phyloP scores from a whole-genome alignment of 805 yeast species.

The Teunomyces gatunensis region DNA sequence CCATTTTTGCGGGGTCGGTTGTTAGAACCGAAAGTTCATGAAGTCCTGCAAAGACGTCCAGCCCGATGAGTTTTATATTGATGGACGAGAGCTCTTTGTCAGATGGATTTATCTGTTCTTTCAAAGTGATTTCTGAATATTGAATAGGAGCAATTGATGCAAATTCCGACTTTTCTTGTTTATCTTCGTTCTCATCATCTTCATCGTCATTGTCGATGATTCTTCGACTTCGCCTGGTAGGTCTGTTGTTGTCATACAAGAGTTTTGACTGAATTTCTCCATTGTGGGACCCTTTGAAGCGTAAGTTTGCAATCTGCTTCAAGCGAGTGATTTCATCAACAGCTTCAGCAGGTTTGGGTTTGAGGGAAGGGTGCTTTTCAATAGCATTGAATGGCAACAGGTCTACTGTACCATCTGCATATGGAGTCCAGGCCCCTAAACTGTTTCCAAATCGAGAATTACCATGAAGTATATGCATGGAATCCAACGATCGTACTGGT shows the following conservation, averaged over 20 bases:
- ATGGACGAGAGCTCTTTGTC: constrained; percentile 19
- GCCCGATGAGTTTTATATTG: constrained; percentile 51
- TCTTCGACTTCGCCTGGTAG: constrained; percentile 17
- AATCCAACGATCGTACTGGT: constrained; percentile 45
- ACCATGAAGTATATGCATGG: constrained; percentile 59
- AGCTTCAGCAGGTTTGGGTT: constrained; percentile 7
- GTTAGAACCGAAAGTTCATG: constrained; percentile 55
- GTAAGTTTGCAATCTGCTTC: constrained; percentile 47
- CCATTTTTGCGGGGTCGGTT: constrained; percentile 26
- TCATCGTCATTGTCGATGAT: constrained; percentile 15
- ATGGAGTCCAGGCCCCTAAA: constrained; percentile 70
- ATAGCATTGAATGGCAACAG: constrained; percentile 55
- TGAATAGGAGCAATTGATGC: constrained; percentile 61
- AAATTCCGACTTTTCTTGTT: constrained; percentile 31
- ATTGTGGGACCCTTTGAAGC: constrained; percentile 57
- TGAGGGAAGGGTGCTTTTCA: constrained; percentile 39
- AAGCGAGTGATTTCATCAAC: constrained; percentile 18
- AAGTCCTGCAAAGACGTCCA: constrained; percentile 75
- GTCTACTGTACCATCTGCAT: constrained; percentile 68
- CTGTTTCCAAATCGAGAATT: constrained; percentile 60
- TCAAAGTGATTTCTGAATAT: constrained; percentile 44
- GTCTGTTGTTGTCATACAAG: constrained; percentile 37
- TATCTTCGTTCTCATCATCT: constrained; percentile 17
- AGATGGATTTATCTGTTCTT: constrained; percentile 23
- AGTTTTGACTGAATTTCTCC: constrained; percentile 34